A percentile compares a stretch with the other conserved stretches of the same genome.
Conservation (phyloP, 192 early-diverging fungal genomes). For the Coemansia sp. region DNA sequence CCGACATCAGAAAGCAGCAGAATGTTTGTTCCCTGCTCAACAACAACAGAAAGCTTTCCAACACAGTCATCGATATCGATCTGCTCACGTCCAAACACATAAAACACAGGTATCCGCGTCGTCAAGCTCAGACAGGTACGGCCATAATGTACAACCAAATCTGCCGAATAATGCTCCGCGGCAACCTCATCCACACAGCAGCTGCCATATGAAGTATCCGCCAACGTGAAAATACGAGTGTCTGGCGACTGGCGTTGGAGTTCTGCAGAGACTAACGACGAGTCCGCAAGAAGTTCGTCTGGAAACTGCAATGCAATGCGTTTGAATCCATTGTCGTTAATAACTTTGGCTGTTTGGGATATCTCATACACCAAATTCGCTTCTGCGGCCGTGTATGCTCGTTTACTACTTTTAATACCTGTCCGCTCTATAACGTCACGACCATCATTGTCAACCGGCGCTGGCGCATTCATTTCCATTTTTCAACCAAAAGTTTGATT, state of each 20-base stretch:
- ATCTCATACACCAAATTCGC: conserved; percentile 63
- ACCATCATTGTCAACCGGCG: conserved; percentile 63
- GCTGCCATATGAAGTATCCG: conserved; percentile 95
- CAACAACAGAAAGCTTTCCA: not conserved
- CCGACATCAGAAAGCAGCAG: conserved; percentile 77
- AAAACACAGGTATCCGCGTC: conserved; percentile 78
- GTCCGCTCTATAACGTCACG: conserved; percentile 61
- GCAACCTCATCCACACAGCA: conserved; percentile 99
- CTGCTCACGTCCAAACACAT: conserved; percentile 77
- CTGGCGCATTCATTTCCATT: conserved; percentile 9
- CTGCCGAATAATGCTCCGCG: conserved; percentile 81
- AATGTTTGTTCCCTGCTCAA: conserved; percentile 44
- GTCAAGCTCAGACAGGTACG: conserved; percentile 86
- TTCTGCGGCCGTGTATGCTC: conserved; percentile 28
- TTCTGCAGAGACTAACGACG: conserved; percentile 61
- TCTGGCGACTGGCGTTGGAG: conserved; percentile 56
- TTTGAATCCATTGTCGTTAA: conserved; percentile 47
- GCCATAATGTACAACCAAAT: conserved; percentile 95
- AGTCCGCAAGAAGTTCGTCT: conserved; percentile 75
- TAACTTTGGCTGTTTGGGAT: conserved; percentile 59
- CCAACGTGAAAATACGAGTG: conserved; percentile 71
- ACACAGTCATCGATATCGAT: conserved; percentile 67
- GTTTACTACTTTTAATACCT: conserved; percentile 25
- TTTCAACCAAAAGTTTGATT: too few relatives aligned
- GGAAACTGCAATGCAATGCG: conserved; percentile 90